phyloP scores from a whole-genome alignment of 169 alveolate genomes.

The Plasmodium gonderi region DNA sequence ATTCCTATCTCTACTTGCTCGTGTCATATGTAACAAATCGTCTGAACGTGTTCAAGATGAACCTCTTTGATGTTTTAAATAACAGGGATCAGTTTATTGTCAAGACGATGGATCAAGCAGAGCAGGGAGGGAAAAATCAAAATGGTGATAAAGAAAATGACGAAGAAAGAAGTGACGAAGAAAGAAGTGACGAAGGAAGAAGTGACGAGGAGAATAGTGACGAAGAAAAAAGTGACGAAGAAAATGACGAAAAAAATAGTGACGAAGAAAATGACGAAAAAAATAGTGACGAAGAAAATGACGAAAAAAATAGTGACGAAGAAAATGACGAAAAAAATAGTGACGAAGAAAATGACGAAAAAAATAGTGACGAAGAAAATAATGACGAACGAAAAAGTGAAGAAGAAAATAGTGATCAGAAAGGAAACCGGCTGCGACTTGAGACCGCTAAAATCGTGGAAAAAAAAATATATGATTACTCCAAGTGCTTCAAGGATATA shows the following conservation, averaged over 20 bases:
- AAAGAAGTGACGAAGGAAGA: not conserved
- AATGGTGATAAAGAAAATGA: constrained; percentile 28
- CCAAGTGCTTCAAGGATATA: constrained; percentile 75
- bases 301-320: constrained; percentile 20
- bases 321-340: constrained; percentile 30
- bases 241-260: constrained; percentile 11
- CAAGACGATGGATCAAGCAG: constrained; percentile 17
- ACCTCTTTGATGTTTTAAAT: constrained; percentile 75
- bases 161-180: not conserved
- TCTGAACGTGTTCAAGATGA: constrained; percentile 73
- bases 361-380: not conserved
- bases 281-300: constrained; percentile 21
- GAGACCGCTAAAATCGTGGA: constrained; percentile 26
- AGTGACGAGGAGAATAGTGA: not conserved
- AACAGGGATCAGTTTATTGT: constrained; percentile 64
- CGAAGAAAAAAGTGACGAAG: not conserved
- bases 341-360: constrained; percentile 34
- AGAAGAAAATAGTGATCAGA: not conserved
- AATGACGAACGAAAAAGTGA: not conserved
- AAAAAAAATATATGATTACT: constrained; percentile 65
- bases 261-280: constrained; percentile 30
- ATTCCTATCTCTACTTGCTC: constrained; percentile 13
- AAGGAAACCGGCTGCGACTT: constrained; percentile 9
- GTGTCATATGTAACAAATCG: constrained; percentile 56
- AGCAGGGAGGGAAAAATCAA: constrained; percentile 12